phyloP scores from a whole-genome alignment of 2,329 filamentous ascomycete species.

The Aspergillus cejpii region DNA sequence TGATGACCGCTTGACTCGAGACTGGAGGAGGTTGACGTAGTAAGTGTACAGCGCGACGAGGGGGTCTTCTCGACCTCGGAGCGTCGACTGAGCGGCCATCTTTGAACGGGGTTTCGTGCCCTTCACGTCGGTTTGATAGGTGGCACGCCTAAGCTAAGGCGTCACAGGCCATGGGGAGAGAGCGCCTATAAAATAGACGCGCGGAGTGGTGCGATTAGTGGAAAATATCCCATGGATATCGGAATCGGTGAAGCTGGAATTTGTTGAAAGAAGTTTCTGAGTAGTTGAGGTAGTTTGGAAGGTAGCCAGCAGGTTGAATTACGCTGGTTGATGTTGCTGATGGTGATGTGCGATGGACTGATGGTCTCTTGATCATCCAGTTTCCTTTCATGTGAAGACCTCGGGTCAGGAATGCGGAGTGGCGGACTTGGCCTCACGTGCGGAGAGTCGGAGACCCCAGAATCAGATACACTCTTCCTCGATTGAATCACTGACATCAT shows the following conservation, averaged over 20 bases:
- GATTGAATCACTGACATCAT: neutral
- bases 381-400: slow-evolving; percentile 21
- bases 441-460: slow-evolving; percentile 14
- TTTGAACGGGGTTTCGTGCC: neutral
- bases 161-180: slow-evolving; percentile 16
- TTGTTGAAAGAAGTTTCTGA: neutral
- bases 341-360: neutral
- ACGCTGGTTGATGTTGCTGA: slow-evolving; percentile 5
- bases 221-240: neutral
- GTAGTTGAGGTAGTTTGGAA: neutral
- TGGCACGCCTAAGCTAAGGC: slow-evolving; percentile 11
- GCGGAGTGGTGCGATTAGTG: neutral
- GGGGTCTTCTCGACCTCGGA: slow-evolving; percentile 62
- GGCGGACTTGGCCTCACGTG: slow-evolving; percentile 18
- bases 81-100: slow-evolving; percentile 86
- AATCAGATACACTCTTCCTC: neutral
- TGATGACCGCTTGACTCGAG: slow-evolving; percentile 57
- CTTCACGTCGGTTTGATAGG: slow-evolving; percentile 4
- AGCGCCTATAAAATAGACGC: slow-evolving; percentile 7
- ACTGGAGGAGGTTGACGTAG: slow-evolving; percentile 46
- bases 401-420: slow-evolving; percentile 16
- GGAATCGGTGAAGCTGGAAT: neutral
- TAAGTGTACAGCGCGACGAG: slow-evolving; percentile 54
- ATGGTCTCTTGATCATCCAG: slow-evolving; percentile 2
- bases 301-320: slow-evolving; percentile 11